These are phyloP conservation scores for Ambrosia hybrid DNA, from an alignment of 140 eudicot genomes.

Conservation along the genomic window DNA sequence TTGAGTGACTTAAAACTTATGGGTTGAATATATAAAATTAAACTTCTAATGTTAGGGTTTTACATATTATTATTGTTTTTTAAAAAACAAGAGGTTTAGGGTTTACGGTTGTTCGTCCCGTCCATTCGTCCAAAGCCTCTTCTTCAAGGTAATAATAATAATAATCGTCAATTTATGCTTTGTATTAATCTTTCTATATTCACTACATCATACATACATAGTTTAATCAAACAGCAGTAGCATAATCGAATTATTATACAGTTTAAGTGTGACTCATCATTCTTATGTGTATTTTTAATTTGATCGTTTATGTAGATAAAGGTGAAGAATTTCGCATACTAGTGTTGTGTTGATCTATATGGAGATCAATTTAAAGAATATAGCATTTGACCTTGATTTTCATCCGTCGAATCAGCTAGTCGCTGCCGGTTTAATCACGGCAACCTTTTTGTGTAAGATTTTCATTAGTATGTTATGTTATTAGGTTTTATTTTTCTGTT, in stretches of 20 bases:
- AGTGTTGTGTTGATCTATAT: slow-evolving; percentile 24
- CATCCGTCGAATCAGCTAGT: slow-evolving; percentile 84
- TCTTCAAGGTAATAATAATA: slow-evolving; percentile 7
- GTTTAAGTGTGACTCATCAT: neutral
- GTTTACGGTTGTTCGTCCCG: slow-evolving; percentile 9
- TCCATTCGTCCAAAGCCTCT: too few species aligned
- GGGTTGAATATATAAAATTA: neutral
- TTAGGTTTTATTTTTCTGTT: neutral
- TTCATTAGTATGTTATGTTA: neutral
- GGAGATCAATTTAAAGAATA: slow-evolving; percentile 70
- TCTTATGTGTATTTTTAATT: neutral
- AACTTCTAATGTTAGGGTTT: neutral
- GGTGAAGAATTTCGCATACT: slow-evolving; percentile 10
- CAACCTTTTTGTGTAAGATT: slow-evolving; percentile 67
- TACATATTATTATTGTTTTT: too few species aligned
- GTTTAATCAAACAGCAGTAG: neutral
- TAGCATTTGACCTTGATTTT: slow-evolving; percentile 90
- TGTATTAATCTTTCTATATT: too few species aligned
- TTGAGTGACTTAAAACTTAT: neutral
- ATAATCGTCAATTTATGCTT: neutral
- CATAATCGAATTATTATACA: neutral
- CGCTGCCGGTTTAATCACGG: slow-evolving; percentile 89
- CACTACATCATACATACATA: too few species aligned
- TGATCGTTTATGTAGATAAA: slow-evolving; percentile 19
- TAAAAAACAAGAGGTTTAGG: neutral